phyloP scores from a whole-genome alignment of 768 basidiomycete genomes.

The Saitozyma podzolica region DNA sequence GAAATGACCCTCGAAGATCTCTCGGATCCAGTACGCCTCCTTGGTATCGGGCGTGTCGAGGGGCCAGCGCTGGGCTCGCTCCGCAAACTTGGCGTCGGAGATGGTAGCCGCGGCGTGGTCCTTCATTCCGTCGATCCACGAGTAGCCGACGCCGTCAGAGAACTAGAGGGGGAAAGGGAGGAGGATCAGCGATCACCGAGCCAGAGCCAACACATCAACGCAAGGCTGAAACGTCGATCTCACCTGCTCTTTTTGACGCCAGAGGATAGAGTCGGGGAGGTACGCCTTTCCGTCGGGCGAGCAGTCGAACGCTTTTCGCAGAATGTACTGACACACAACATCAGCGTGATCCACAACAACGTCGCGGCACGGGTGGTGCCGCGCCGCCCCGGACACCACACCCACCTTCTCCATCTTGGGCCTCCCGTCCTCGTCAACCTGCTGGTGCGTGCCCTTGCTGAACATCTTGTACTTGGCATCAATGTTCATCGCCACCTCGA shows the following conservation, averaged over 20 bases:
- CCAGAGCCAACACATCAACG: no score
- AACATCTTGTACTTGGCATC: conserved; percentile 87
- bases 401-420: conserved; percentile 93
- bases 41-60: conserved; percentile 88
- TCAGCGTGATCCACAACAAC: conserved; percentile 7
- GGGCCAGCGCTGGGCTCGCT: conserved; percentile 72
- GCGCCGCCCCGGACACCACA: conserved; percentile 1
- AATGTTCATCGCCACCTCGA: conserved; percentile 89
- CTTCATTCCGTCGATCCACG: conserved; percentile 98
- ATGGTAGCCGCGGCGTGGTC: conserved; percentile 73
- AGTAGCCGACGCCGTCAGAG: conserved; percentile 97
- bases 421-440: conserved; percentile 77
- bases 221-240: not conserved
- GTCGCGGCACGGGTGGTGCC: not conserved
- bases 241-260: conserved; percentile 86
- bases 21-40: conserved; percentile 89
- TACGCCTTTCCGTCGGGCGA: conserved; percentile 78
- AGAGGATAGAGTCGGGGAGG: conserved; percentile 88
- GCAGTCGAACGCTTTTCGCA: conserved; percentile 93
- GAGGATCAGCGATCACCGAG: not conserved
- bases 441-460: conserved; percentile 71
- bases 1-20: conserved; percentile 87
- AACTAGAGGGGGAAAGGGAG: conserved; percentile 61
- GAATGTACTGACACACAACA: conserved; percentile 67
- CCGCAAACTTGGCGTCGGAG: conserved; percentile 77